A percentile compares a stretch with the other conserved stretches of the same genome.
These are phyloP conservation scores for Stylosanthes scabra DNA, from an alignment of 331 rosid species.

Conservation along the genomic window DNA sequence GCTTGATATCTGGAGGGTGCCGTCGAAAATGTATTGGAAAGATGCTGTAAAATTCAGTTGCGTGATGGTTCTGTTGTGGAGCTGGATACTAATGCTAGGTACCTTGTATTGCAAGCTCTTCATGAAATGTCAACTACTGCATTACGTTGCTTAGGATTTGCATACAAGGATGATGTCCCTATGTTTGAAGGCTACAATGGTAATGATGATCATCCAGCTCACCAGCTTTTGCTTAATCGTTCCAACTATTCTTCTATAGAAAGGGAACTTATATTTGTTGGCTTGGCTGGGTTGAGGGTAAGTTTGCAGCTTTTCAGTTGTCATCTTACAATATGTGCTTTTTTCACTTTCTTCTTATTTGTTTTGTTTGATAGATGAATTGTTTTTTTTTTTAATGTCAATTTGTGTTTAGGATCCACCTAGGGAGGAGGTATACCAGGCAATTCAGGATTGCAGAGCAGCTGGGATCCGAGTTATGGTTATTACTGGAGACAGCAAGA, in stretches of 20 bases:
- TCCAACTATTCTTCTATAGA: slow-evolving; percentile 71
- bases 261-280: slow-evolving; percentile 71
- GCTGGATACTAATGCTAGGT: slow-evolving; percentile 61
- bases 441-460: slow-evolving; percentile 82
- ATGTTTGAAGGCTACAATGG: slow-evolving; percentile 59
- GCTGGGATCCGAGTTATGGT: slow-evolving; percentile 88
- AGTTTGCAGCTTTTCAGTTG: slow-evolving; percentile 32
- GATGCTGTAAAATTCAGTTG: slow-evolving; percentile 73
- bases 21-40: slow-evolving; percentile 70
- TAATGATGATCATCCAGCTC: slow-evolving; percentile 75
- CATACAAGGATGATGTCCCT: slow-evolving; percentile 67
- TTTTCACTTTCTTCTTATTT: slow-evolving; percentile 23
- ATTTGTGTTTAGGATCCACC: slow-evolving; percentile 71
- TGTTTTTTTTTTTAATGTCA: slow-evolving; percentile 31
- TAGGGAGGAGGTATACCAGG: slow-evolving; percentile 72
- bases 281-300: slow-evolving; percentile 80
- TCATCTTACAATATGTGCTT: slow-evolving; percentile 15
- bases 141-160: slow-evolving; percentile 81
- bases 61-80: slow-evolving; percentile 63
- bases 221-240: slow-evolving; percentile 68
- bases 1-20: slow-evolving; percentile 63
- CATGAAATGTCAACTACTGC: slow-evolving; percentile 71
- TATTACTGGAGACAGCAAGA: slow-evolving; percentile 79
- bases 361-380: slow-evolving; percentile 18
- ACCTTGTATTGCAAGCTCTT: slow-evolving; percentile 57